Evolutionary conservation across 768 basidiomycete genomes (phyloP), one percentile per base, ranked within the genome.

Genomic region (Pluteus cervinus): DNA sequence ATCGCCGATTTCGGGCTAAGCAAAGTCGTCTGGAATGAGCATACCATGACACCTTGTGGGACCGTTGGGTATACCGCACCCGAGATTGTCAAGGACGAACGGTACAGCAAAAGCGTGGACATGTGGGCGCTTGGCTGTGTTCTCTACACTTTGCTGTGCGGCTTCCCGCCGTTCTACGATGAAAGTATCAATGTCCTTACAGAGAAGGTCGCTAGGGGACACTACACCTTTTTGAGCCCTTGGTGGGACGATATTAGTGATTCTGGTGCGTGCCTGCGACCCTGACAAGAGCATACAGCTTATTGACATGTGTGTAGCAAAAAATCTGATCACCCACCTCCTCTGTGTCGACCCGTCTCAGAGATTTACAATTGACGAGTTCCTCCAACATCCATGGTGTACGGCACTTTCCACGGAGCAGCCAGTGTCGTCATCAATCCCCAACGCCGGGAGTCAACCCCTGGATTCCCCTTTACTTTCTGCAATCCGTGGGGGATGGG

Each of bases 41-140:
- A 97, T 55, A 99, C 96, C 5, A 93, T 89, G 86, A 99, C 96
- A 10, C 96, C 96, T 15, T 99, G 96, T 53, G 96, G 96, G n/a
- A 99, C 96, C 3, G 94, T 99, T 22, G 96, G 96, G 15, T 99
- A 99, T 61, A 99, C 96, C 2, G 96, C 96, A 5, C 96, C 96
- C 4, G 96, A 99, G 63, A 99, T 99, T 44, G 96, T 99, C 51
- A 98, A 97, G 63, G 96, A 98, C 55, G 94, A 99, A 64, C 75
- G 91, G 20, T 94, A 94, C 57, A 86, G 80, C 57, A 93, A 92
- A 62, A 90, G 86, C 52, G 94, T 98, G 38, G 96, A 99, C 56
- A 97, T 98, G 96, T 99, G 96, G 96, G 96, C 96, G 2, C 66
- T 99, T 24, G 96, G 96, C 26, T 99, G 96, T 59, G 96, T 99